These are phyloP conservation scores for Tieghemiomyces parasiticus DNA, from an alignment of 192 early-diverging fungal species.

Conservation along the genomic window DNA sequence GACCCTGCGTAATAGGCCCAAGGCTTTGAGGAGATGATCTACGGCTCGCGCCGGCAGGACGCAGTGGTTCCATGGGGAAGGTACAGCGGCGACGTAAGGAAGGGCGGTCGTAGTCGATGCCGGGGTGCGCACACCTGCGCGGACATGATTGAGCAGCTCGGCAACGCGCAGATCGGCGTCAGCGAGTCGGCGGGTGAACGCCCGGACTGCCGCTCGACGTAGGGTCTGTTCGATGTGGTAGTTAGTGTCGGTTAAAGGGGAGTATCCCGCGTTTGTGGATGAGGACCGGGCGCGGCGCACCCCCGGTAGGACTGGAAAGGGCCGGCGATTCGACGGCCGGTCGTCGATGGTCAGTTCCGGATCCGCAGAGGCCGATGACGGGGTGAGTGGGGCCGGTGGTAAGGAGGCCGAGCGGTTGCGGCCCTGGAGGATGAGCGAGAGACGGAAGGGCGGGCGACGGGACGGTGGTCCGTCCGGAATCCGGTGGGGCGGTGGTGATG, in stretches of 20 bases:
- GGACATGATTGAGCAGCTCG: constrained; percentile 13
- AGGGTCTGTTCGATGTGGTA: neutral
- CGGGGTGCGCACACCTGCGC: constrained; percentile 16
- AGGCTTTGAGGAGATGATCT: too few species aligned
- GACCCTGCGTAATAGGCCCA: too few species aligned
- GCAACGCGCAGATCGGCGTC: constrained; percentile 13
- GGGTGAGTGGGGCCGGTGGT: constrained; percentile 8
- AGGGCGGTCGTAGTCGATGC: neutral
- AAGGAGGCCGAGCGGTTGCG: neutral
- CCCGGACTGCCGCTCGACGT: neutral
- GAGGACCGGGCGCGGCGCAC: too few species aligned
- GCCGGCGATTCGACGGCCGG: neutral
- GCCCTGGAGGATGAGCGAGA: constrained; percentile 13
- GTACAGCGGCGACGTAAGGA: too few species aligned
- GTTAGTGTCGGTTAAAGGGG: constrained; percentile 14
- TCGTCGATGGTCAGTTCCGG: constrained; percentile 1
- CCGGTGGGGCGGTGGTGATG: neutral
- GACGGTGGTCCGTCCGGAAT: neutral
- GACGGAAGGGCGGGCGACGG: neutral
- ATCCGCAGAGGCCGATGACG: neutral
- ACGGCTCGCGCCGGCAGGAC: too few species aligned
- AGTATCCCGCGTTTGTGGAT: too few species aligned
- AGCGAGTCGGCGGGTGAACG: neutral
- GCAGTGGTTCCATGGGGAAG: too few species aligned
- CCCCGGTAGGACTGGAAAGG: too few species aligned